Conservation (phyloP, 78 protist species). For the Isochrysis galbana region DNA sequence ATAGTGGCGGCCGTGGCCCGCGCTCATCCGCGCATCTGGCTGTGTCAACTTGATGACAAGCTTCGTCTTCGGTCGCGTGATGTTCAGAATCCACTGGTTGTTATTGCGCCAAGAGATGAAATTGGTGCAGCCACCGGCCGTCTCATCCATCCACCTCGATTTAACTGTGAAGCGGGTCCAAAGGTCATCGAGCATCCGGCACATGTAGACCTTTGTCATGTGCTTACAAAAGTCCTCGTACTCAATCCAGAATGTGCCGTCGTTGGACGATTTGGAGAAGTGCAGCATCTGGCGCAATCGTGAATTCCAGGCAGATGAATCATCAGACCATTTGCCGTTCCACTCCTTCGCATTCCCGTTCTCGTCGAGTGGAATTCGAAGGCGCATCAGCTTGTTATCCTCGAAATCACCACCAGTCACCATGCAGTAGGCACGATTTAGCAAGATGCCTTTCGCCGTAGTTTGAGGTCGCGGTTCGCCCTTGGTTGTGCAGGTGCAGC, state of each 20-base stretch:
- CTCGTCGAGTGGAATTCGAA: background rate
- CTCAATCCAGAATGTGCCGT: conserved; percentile 26
- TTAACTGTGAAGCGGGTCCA: background rate
- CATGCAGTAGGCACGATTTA: background rate
- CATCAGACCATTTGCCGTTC: background rate
- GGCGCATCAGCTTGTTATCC: background rate
- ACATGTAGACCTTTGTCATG: conserved; percentile 22
- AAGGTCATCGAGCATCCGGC: conserved; percentile 30
- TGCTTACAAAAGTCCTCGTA: background rate
- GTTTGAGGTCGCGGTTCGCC: conserved; percentile 11
- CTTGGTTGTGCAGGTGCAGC: background rate
- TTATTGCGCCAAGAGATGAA: conserved; percentile 17
- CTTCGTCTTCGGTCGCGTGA: background rate
- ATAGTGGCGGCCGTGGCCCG: background rate
- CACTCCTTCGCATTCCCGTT: background rate
- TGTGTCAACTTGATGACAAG: background rate
- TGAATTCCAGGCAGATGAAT: background rate
- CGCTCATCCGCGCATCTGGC: background rate
- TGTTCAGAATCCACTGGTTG: background rate
- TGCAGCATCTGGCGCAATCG: background rate
- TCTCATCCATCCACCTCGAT: conserved; percentile 17
- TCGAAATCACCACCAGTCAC: conserved; percentile 7
- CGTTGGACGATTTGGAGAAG: background rate
- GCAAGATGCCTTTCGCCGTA: background rate
- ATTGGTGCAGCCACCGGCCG: conserved; percentile 29